Base-by-base conservation (phyloP, 257 asterid genomes). In the Solanum peruvianum region DNA sequence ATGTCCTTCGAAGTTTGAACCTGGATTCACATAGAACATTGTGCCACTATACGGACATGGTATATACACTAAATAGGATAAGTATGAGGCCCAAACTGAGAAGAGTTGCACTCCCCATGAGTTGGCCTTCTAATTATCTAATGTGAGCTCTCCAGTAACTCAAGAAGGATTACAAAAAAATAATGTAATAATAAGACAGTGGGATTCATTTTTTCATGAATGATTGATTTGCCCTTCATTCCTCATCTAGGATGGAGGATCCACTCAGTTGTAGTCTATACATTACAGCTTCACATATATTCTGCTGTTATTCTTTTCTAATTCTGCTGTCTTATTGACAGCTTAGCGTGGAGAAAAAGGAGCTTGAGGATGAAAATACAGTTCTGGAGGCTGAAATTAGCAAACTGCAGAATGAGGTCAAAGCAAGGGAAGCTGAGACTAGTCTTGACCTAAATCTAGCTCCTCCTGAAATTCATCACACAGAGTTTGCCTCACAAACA, bases 301-400 rank as follows among this genome's bases (percentile, higher is more conserved):
- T n/a, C n/a, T 5, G 44, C 85, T 47, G 27, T 31, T 80, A 16
- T 1, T 20, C 44, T 10, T 5, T 80, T 29, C 67, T 29, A 9
- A 15, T 20, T 16, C 27, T 27, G 42, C 82, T 42, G 29, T 7
- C 7, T 9, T 67, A 9, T n/a, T 88, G 29, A 39, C 90, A 94
- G 98, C 90, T 94, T 23, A 87, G 87, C 16, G 16, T 84, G 47
- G 98, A 93, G 91, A 94, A 85, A 44, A 87, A 84, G 33, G 98
- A 92, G 90, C 91, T 93, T 13, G 88, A 83, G 85, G 96, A 94
- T 35, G 95, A 94, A 58, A 94, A 81, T 35, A 71, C 86, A 45
- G 90, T 89, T 78, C 81, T 94, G 66, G 93, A 66, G 82, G 87
- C 89, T 62, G 92, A 94, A 85, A 92, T 94, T 9, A 44, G 89